phyloP scores from a whole-genome alignment of 257 asterid species.

The Nicotiana noctiflora region DNA sequence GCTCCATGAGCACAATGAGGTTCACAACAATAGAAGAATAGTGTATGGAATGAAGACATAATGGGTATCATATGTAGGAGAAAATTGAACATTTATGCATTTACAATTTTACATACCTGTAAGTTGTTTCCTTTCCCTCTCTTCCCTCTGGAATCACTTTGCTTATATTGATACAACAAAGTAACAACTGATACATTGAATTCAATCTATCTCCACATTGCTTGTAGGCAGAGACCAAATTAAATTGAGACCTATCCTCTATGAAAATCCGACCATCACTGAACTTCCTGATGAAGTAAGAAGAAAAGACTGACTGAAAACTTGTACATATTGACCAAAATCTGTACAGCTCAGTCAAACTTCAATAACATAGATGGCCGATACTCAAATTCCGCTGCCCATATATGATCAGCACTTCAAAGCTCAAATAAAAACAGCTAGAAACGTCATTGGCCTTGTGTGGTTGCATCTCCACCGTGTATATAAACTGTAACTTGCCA shows the following conservation, averaged over 20 bases:
- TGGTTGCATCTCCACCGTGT: neutral
- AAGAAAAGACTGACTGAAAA: neutral
- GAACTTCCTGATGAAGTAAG: neutral
- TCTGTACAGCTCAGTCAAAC: slow-evolving; percentile 5
- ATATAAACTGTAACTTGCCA: neutral
- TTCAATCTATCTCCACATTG: neutral
- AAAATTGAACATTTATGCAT: neutral
- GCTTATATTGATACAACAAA: neutral
- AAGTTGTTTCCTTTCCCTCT: neutral
- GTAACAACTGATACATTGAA: neutral
- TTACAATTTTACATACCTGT: neutral
- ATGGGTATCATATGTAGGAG: neutral
- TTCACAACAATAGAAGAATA: neutral
- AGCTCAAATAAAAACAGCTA: neutral
- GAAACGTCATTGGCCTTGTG: neutral
- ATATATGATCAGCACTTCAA: neutral
- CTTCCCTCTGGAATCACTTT: neutral
- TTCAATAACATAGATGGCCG: neutral
- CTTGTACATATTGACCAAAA: neutral
- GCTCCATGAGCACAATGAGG: neutral
- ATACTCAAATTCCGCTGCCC: neutral
- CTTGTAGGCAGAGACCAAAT: neutral
- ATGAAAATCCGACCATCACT: neutral
- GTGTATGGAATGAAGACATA: neutral
- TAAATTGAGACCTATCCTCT: neutral